Percentiles rank a stretch among this genome's conserved stretches.
phyloP scores from a whole-genome alignment of 1,139 yeast genomes.

The Pichia cactophila region DNA sequence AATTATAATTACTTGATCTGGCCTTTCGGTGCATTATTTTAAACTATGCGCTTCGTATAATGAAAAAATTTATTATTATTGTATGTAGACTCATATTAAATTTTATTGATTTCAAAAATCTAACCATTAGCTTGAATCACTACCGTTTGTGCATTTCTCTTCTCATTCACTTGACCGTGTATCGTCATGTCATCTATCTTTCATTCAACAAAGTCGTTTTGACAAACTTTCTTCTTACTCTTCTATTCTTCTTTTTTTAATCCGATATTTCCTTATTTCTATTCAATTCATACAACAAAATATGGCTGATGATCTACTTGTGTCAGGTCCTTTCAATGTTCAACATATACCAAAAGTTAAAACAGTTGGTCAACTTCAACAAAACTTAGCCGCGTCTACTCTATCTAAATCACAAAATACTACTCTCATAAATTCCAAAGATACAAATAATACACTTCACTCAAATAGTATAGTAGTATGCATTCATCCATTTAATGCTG shows the following conservation, averaged over 20 bases:
- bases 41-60: no score
- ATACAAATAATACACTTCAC: not conserved
- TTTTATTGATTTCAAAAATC: no score
- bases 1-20: no score
- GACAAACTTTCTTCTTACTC: not conserved
- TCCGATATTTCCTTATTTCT: not conserved
- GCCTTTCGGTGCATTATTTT: no score
- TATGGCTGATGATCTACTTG: not conserved
- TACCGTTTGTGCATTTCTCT: no score
- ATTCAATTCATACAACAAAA: not conserved
- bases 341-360: conserved; percentile 15
- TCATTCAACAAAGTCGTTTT: not conserved
- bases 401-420: not conserved
- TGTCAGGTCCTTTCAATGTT: conserved; percentile 19
- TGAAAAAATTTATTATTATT: no score
- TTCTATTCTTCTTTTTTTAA: not conserved
- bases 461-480: conserved; percentile 23
- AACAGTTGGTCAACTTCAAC: not conserved
- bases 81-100: no score
- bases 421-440: not conserved
- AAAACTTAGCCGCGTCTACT: not conserved
- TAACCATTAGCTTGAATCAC: no score
- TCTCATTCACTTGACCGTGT: no score
- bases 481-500: conserved; percentile 45
- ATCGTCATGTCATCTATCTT: no score